Evolutionary conservation across 2,329 filamentous ascomycete species (phyloP), one percentile per base, ranked within the genome.

Genomic region (Madurella fahalii): DNA sequence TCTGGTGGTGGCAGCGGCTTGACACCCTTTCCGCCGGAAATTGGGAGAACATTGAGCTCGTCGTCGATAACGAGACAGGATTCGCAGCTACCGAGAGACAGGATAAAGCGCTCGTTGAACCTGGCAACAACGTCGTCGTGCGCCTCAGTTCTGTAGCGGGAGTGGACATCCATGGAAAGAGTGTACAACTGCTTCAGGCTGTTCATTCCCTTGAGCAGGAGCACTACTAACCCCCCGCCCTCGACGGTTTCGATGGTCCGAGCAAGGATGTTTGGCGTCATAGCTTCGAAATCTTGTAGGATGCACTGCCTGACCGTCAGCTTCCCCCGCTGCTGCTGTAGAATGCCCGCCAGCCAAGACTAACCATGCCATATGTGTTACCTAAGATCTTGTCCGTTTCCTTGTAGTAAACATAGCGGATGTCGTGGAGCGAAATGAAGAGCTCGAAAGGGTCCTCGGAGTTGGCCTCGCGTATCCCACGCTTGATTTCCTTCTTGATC

Each of bases 391-490:
- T 97, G 67, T 99, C 94, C 30, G 94, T 97, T 76, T 99, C 94
- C 75, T 99, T 99, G 79, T 99, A 99, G 80, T 96, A 99, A 54
- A 94, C 90, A 81, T 99, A 99, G 72, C 94, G 89, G 70, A 99
- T 96, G 72, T 96, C 91, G 76, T 97, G 89, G 54, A 96, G 85
- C 55, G 91, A 94, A 65, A 97, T 87, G 74, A 97, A 99, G 52
- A 97, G 83, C 74, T 99, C 94, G 76, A 99, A 99, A 0, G 94
- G 89, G 69, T 99, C 94, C 69, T 95, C 90, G 52, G 85, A 82
- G 71, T 99, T 96, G 59, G 89, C 84, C 72, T 99, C 94, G 67
- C 95, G 84, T 62, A 92, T 90, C 43, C 94, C 94, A 65, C 91
- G 84, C 77, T 95, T 96, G 72, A 99, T 90, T 68, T 99, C 94